Base-by-base conservation (phyloP, 139 green algal genomes). In the Diplosphaera chodatii region DNA sequence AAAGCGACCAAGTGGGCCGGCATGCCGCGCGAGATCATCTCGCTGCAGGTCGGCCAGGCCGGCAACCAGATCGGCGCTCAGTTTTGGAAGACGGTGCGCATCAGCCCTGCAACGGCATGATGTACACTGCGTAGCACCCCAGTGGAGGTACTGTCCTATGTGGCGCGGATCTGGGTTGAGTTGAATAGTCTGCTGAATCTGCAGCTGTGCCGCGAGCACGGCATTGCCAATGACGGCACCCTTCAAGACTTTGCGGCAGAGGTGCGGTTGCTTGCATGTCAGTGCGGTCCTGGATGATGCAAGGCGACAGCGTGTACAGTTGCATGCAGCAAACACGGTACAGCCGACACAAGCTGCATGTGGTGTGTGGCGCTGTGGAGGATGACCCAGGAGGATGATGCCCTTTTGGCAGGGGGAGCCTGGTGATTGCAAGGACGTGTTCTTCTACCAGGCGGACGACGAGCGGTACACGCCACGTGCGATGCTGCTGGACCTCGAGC, bases 371-470 rank as follows among this genome's bases (percentile, higher is more conserved):
- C 10, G 37, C 34, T n/a, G n/a, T n/a, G n/a, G n/a, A n/a, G n/a
- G n/a, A n/a, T n/a, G n/a, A n/a, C n/a, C n/a, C n/a, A n/a, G n/a
- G n/a, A 69, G 22, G n/a, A n/a, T n/a, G n/a, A n/a, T n/a, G n/a
- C n/a, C n/a, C n/a, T n/a, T n/a, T n/a, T n/a, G n/a, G n/a, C n/a
- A n/a, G n/a, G n/a, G n/a, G n/a, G n/a, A n/a, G n/a, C n/a, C n/a
- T n/a, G 88, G 85, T 6, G 96, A 99, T 78, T 82, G 96, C 21
- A 99, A 98, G 67, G 96, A 99, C 66, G 92, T 99, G 15, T 99
- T 99, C 79, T 99, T 99, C 82, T 99, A 99, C 77, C 96, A 99
- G 74, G 96, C 96, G 30, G 96, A 99, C 68, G 96, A 99, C 67
- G 93, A 99, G 68, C 93, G 97, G 55, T 99, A 98, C 76, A 90